phyloP scores from a whole-genome alignment of 108 stramenopile species.

The Fragilaria radians region DNA sequence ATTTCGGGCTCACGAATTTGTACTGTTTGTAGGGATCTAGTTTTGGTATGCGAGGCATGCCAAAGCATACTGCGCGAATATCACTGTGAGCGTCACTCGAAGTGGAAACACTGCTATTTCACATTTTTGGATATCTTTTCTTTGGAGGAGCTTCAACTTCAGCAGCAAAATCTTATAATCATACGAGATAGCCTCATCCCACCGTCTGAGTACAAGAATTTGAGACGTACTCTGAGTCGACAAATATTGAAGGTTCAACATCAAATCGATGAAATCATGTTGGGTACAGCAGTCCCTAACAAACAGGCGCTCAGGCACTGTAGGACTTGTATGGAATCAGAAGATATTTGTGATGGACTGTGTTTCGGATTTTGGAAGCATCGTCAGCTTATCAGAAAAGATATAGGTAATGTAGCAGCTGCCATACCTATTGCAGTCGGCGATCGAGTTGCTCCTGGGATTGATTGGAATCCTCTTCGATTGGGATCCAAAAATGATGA shows the following conservation, averaged over 20 bases:
- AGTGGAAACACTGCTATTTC: conserved; percentile 65
- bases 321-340: conserved; percentile 54
- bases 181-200: conserved; percentile 33
- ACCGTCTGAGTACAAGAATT: conserved; percentile 38
- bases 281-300: conserved; percentile 20
- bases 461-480: conserved; percentile 39
- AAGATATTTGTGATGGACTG: conserved; percentile 50
- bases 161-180: conserved; percentile 20
- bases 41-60: conserved; percentile 56
- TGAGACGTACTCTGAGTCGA: conserved; percentile 47
- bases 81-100: conserved; percentile 58
- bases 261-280: conserved; percentile 26
- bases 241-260: conserved; percentile 60
- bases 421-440: conserved; percentile 24
- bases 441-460: conserved; percentile 36
- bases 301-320: conserved; percentile 46
- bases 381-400: not conserved
- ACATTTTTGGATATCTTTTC: conserved; percentile 63
- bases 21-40: conserved; percentile 68
- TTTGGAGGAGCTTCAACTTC: conserved; percentile 33
- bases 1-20: conserved; percentile 61
- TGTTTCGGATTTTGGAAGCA: conserved; percentile 83
- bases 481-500: conserved; percentile 22
- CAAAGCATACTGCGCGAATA: conserved; percentile 43
- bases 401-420: conserved; percentile 4